Conservation (phyloP, 164 flowering plant genomes). For the Kingdonia uniflora region DNA sequence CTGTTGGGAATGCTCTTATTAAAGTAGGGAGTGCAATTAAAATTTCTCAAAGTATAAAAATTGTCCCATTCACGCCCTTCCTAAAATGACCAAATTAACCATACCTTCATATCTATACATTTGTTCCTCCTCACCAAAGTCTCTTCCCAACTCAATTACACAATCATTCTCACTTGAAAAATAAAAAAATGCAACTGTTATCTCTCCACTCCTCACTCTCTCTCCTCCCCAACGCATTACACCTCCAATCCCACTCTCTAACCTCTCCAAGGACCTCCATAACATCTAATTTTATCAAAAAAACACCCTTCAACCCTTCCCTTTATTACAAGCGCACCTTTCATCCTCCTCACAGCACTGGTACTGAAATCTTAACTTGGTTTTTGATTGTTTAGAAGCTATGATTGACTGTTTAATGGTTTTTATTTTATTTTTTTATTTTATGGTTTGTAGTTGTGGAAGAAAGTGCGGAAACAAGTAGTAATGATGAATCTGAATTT, state of each 20-base stretch:
- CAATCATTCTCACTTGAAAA: neutral
- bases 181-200: conserved; percentile 6
- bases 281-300: neutral
- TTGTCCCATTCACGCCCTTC: no score
- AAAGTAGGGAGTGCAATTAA: no score
- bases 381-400: no score
- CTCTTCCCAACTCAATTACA: no score
- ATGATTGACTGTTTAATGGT: neutral
- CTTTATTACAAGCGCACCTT: neutral
- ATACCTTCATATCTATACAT: neutral
- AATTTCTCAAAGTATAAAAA: no score
- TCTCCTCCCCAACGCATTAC: conserved; percentile 5
- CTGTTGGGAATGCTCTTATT: no score
- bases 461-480: conserved; percentile 19
- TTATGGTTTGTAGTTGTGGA: neutral
- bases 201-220: conserved; percentile 5
- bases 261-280: neutral
- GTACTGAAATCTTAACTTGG: neutral
- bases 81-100: conserved; percentile 4
- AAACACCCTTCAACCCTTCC: conserved; percentile 2
- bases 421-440: neutral
- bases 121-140: neutral
- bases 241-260: neutral
- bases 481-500: conserved; percentile 27
- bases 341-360: conserved; percentile 9